These are phyloP conservation scores for Lasiosphaeria hispida DNA, from an alignment of 495 filamentous ascomycete genomes.

Conservation along the genomic window DNA sequence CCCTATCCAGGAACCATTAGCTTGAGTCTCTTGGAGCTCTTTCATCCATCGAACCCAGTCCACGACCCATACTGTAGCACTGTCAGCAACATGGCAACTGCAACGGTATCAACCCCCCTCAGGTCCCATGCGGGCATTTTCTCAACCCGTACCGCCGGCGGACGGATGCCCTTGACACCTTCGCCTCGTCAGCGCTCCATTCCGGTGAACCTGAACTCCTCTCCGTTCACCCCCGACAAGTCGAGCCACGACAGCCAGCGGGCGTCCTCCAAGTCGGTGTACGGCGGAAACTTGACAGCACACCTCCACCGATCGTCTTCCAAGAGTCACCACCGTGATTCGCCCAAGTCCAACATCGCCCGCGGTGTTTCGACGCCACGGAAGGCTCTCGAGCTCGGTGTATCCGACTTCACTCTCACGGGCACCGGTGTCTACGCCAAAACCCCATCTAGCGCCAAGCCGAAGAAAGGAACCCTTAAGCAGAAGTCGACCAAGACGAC, in stretches of 20 bases:
- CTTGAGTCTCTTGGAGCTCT: slow-evolving; percentile 63
- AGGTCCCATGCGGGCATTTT: slow-evolving; percentile 94
- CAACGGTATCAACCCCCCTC: slow-evolving; percentile 83
- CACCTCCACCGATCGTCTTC: slow-evolving; percentile 68
- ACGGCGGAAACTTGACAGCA: slow-evolving; percentile 66
- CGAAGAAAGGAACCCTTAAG: slow-evolving; percentile 60
- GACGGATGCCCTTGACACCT: slow-evolving; percentile 90
- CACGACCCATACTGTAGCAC: slow-evolving; percentile 40
- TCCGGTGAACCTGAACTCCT: slow-evolving; percentile 55
- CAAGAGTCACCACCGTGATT: slow-evolving; percentile 65
- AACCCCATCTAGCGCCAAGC: slow-evolving; percentile 66
- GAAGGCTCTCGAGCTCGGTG: slow-evolving; percentile 81
- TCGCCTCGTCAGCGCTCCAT: slow-evolving; percentile 65
- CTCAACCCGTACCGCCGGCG: slow-evolving; percentile 86
- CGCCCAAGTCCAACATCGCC: slow-evolving; percentile 94
- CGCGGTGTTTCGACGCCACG: slow-evolving; percentile 61
- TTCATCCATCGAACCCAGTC: slow-evolving; percentile 43
- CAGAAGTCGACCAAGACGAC: slow-evolving; percentile 75
- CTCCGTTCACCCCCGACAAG: slow-evolving; percentile 79
- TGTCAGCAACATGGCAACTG: slow-evolving; percentile 74
- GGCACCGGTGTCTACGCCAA: slow-evolving; percentile 69
- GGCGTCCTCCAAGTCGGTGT: slow-evolving; percentile 62
- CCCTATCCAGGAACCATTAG: slow-evolving; percentile 60
- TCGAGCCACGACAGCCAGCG: slow-evolving; percentile 48
- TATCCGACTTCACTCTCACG: slow-evolving; percentile 88